phyloP scores from a whole-genome alignment of 1,139 yeast genomes.

The Suhomyces guaymorum region DNA sequence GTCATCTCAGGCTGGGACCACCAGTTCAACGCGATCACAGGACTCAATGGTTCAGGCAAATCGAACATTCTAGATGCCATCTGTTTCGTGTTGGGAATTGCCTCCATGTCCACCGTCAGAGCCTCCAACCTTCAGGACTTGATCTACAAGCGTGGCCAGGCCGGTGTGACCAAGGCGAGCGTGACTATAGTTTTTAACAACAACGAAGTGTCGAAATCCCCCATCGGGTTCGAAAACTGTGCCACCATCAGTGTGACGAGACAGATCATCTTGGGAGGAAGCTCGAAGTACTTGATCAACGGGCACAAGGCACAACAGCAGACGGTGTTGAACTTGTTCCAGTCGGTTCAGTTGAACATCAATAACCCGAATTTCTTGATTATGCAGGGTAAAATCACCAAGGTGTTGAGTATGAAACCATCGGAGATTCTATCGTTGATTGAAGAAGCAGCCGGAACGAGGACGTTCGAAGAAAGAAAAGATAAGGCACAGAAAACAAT shows the following conservation, averaged over 20 bases:
- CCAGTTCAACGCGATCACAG: conserved; percentile 96
- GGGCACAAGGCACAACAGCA: conserved; percentile 97
- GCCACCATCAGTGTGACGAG: conserved; percentile 88
- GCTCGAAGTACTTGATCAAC: conserved; percentile 87
- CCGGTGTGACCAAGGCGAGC: conserved; percentile 95
- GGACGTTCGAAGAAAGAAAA: conserved; percentile 91
- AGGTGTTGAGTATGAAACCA: conserved; percentile 95
- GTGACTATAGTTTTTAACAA: conserved; percentile 96
- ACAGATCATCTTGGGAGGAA: conserved; percentile 88
- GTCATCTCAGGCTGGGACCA: conserved; percentile 95
- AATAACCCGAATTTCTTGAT: conserved; percentile 95
- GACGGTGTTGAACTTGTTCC: conserved; percentile 86
- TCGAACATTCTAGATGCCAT: conserved; percentile 94
- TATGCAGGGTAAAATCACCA: conserved; percentile 98
- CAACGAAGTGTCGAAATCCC: conserved; percentile 69
- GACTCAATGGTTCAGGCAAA: conserved; percentile 96
- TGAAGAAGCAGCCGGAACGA: conserved; percentile 98
- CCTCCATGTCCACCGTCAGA: conserved; percentile 90
- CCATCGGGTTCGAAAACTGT: conserved; percentile 83
- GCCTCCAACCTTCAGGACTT: conserved; percentile 92
- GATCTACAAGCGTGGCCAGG: conserved; percentile 95
- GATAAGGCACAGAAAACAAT: conserved; percentile 91
- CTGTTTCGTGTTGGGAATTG: conserved; percentile 96
- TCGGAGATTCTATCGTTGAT: conserved; percentile 83
- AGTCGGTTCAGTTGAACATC: conserved; percentile 91